Base-by-base conservation (phyloP, 306 rosid species). In the Casuarina cunninghamiana region DNA sequence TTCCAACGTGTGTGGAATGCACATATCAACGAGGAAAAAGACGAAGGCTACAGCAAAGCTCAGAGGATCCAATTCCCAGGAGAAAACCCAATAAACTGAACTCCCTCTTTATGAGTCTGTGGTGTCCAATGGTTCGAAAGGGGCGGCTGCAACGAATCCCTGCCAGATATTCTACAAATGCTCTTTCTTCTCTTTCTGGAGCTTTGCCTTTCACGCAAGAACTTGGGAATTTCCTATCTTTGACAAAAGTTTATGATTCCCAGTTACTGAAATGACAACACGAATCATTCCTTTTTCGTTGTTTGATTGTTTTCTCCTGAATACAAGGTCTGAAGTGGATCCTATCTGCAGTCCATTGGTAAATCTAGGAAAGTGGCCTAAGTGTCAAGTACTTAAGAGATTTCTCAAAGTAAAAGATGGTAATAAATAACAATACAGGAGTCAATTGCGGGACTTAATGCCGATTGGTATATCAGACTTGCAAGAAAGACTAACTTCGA, bases 161-260 rank as follows among this genome's bases (percentile, higher is more conserved):
- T 67, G 71, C 42, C 71, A 67, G 71, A 67, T 41, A 67, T 67
- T 67, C 71, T 3, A 67, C 65, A 58, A 55, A 66, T 41, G 71
- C 37, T 41, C 50, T 17, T 67, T 66, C 49, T 42, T 66, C 1
- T 42, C 5, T 42, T 35, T 26, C 26, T n/a, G 37, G 10, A 9
- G 41, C 13, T 58, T 26, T 58, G 66, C 66, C 10, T 21, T 58
- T 58, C 37, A 58, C 66, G 10, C 42, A 6, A 15, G 45, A 13
- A 12, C 45, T 63, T 38, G 21, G 45, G 45, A 63, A 37, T 63
- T 38, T n/a, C 44, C 43, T 38, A 38, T 63, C 69, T 38, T 38
- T 63, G 69, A 63, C 9, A 62, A 62, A 37, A 37, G 69, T 0
- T 37, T 32, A 6, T 62, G 69, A 62, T 62, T 63, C 69, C 21